phyloP scores from a whole-genome alignment of 2,329 filamentous ascomycete genomes.

The Tolypocladium guangdongense region DNA sequence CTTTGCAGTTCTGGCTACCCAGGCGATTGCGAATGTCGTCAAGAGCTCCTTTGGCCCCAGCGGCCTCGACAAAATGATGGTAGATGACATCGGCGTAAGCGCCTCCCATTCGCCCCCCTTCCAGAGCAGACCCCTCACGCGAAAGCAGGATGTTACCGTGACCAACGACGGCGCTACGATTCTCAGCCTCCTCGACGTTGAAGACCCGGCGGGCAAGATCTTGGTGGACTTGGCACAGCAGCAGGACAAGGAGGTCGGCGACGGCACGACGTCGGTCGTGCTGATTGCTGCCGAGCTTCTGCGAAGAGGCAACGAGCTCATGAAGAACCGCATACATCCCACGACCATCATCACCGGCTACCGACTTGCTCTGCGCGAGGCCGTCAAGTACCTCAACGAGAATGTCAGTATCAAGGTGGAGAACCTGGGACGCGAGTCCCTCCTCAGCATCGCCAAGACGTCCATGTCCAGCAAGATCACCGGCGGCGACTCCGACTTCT shows the following conservation, averaged over 20 bases:
- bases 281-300: slow-evolving; percentile 94
- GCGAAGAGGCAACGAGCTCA: slow-evolving; percentile 87
- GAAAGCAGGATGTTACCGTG: slow-evolving; percentile 77
- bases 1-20: slow-evolving; percentile 70
- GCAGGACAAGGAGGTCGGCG: slow-evolving; percentile 97
- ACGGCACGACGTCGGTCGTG: slow-evolving; percentile 96
- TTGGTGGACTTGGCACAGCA: slow-evolving; percentile 95
- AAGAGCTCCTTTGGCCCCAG: slow-evolving; percentile 98
- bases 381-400: slow-evolving; percentile 97
- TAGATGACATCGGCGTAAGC: slow-evolving; percentile 91
- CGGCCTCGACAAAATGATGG: slow-evolving; percentile 99
- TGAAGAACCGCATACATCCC: slow-evolving; percentile 99
- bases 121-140: slow-evolving; percentile 1
- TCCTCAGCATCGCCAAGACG: slow-evolving; percentile 93
- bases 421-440: slow-evolving; percentile 75
- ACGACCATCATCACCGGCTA: slow-evolving; percentile 99
- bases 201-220: slow-evolving; percentile 97
- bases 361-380: slow-evolving; percentile 86
- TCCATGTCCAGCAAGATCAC: slow-evolving; percentile 99
- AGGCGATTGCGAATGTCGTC: slow-evolving; percentile 96
- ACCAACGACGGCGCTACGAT: slow-evolving; percentile 99
- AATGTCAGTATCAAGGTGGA: slow-evolving; percentile 96
- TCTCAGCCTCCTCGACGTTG: slow-evolving; percentile 86
- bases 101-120: slow-evolving; percentile 1
- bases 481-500: slow-evolving; percentile 90